These are phyloP conservation scores for Pleurotus salmoneostramineus DNA, from an alignment of 768 basidiomycete genomes.

Conservation along the genomic window DNA sequence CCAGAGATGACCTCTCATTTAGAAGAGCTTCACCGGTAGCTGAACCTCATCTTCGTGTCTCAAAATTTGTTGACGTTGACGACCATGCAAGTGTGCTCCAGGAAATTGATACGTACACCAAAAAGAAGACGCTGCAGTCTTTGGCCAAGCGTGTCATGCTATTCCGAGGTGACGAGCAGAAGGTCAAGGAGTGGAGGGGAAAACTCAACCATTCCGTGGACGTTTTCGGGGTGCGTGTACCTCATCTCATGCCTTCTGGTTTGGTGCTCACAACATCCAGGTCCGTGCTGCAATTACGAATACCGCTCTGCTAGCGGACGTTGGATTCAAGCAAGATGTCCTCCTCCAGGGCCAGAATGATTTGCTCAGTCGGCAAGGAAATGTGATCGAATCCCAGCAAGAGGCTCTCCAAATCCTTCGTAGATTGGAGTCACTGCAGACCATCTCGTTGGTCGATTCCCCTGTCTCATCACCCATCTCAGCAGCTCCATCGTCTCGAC, in stretches of 20 bases:
- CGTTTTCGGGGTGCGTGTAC: background rate
- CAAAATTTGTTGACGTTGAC: background rate
- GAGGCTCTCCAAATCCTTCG: background rate
- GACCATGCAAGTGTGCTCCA: background rate
- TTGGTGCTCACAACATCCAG: background rate
- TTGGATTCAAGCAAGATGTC: background rate
- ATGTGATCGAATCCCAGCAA: background rate
- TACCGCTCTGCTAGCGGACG: background rate
- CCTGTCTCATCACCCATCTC: background rate
- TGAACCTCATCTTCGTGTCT: background rate
- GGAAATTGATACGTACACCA: background rate
- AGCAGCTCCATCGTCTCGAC: background rate
- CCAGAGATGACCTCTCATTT: background rate
- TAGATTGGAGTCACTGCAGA: background rate
- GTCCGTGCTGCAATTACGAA: slow-evolving; percentile 1
- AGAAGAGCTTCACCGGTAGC: background rate
- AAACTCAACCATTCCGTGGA: background rate
- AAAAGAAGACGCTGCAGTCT: background rate
- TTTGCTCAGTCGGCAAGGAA: background rate
- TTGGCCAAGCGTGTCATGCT: background rate
- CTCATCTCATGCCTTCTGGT: background rate
- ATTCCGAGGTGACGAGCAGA: background rate
- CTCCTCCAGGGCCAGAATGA: background rate
- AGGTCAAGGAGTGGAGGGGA: background rate
- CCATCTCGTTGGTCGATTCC: background rate